Conservation (phyloP, 106 monocot genomes). For the Amphibolis antarctica region DNA sequence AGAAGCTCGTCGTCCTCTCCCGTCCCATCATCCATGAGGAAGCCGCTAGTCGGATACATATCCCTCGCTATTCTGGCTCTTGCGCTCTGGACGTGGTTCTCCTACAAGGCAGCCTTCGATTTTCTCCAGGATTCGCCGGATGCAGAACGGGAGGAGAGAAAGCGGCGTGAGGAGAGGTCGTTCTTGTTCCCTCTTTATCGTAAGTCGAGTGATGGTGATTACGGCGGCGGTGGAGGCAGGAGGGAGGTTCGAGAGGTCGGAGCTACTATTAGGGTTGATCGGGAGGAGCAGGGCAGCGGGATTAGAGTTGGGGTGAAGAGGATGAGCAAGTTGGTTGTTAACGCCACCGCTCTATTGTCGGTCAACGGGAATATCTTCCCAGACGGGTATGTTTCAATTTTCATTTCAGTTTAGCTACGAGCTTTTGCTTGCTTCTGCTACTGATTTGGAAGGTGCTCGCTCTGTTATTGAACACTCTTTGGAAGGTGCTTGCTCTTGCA, state of each 20-base stretch:
- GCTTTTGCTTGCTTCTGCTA: not conserved
- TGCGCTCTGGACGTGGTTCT: slow-evolving; percentile 9
- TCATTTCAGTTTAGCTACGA: not conserved
- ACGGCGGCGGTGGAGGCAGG: not conserved
- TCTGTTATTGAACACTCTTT: too few species aligned
- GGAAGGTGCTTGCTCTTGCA: too few species aligned
- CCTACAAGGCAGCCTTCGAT: slow-evolving; percentile 1
- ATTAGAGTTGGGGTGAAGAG: not conserved
- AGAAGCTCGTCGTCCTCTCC: not conserved
- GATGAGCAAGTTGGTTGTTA: not conserved
- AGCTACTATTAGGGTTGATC: not conserved
- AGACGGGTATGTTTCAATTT: slow-evolving; percentile 30
- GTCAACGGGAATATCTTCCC: slow-evolving; percentile 72
- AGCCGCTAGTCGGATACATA: not conserved
- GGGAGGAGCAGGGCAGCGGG: not conserved
- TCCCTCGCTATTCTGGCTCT: not conserved
- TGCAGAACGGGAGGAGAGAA: not conserved
- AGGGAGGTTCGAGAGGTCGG: not conserved
- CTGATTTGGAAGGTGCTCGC: not conserved
- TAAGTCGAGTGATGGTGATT: not conserved
- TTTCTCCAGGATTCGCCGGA: slow-evolving; percentile 2
- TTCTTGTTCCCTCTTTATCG: slow-evolving; percentile 9
- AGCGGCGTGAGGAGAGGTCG: not conserved
- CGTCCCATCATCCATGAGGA: slow-evolving; percentile 3
- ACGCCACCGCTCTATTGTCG: slow-evolving; percentile 48